Evolutionary conservation across 2,329 filamentous ascomycete species (phyloP), one percentile per base, ranked within the genome.

Genomic region (Xenosphaeropsis pyriputrescens): DNA sequence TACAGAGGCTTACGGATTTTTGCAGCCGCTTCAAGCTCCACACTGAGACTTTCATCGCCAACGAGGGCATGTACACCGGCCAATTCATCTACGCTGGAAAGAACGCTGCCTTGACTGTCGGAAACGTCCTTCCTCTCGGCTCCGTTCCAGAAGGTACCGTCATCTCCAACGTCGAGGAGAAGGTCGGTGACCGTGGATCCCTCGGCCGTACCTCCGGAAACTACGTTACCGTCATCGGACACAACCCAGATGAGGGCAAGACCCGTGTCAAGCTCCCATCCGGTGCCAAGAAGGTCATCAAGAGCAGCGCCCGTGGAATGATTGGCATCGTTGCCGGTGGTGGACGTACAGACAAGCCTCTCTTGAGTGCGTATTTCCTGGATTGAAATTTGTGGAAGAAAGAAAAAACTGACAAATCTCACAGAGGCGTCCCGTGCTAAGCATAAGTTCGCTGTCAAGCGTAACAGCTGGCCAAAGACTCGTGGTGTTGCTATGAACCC

Each of bases 401-500:
- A 32, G 18, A 18, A 32, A 33, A 22, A 40, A 29, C 40, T 26
- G 12, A 26, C 8, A 9, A 26, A 26, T 26, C 18, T 33, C 55
- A 68, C 73, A 84, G 79, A 98, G 89, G 91, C 91, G 60, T 96
- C 89, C 61, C 85, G 91, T 64, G 91, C 91, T 61, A 98, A 96
- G 85, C 89, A 96, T 67, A 98, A 98, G 84, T 98, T 94, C 73
- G 86, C 88, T 57, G 93, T 95, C 73, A 98, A 98, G 86, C 86
- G 91, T 65, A 96, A 98, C 85, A 89, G 79, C 63, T 98, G 91
- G 91, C 91, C 91, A 71, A 95, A 93, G 85, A 98, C 91, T 77
- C 89, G 91, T 91, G 91, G 91, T 95, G 91, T 98, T 81, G 91
- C 91, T 70, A 98, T 98, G 91, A 98, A 98, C 75, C 91, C 91